Evolutionary conservation across 345 rosid species (phyloP).

Genomic region (Gossypium longicalyx): DNA sequence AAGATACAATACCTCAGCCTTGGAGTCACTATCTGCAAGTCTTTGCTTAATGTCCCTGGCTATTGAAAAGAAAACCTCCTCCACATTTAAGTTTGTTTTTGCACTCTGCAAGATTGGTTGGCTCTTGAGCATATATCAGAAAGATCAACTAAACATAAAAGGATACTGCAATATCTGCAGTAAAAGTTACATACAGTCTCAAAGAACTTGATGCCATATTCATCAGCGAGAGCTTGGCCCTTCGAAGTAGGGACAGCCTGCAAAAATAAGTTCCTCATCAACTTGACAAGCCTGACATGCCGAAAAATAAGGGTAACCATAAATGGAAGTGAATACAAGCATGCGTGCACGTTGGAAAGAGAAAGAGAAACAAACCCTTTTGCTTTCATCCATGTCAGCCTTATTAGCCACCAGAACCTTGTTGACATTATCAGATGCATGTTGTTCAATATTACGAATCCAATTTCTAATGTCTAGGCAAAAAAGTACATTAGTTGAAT

Average conservation of each 20-base stretch:
- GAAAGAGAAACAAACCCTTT: conserved; percentile 47
- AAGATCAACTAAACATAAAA: neutral
- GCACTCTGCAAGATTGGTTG: conserved; percentile 61
- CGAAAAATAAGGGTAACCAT: neutral
- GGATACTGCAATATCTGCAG: neutral
- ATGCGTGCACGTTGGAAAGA: neutral
- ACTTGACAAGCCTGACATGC: neutral
- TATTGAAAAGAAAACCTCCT: conserved; percentile 84
- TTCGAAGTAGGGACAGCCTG: conserved; percentile 92
- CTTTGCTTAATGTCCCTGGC: conserved; percentile 85
- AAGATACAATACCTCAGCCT: conserved; percentile 48
- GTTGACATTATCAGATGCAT: conserved; percentile 91
- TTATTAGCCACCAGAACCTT: conserved; percentile 88
- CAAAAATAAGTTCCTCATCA: conserved; percentile 2
- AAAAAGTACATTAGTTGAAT: conserved; percentile 10
- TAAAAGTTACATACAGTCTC: conserved; percentile 69
- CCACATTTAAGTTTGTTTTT: conserved; percentile 79
- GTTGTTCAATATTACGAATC: conserved; percentile 94
- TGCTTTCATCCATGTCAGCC: conserved; percentile 90
- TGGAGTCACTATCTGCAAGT: conserved; percentile 70
- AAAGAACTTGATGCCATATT: conserved; percentile 90
- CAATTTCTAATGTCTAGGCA: conserved; percentile 73
- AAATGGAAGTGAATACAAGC: neutral
- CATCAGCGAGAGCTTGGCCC: conserved; percentile 98
- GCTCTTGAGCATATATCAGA: conserved; percentile 14